Conservation (phyloP, 176 grass and related monocot species). For the Ananas comosus region DNA sequence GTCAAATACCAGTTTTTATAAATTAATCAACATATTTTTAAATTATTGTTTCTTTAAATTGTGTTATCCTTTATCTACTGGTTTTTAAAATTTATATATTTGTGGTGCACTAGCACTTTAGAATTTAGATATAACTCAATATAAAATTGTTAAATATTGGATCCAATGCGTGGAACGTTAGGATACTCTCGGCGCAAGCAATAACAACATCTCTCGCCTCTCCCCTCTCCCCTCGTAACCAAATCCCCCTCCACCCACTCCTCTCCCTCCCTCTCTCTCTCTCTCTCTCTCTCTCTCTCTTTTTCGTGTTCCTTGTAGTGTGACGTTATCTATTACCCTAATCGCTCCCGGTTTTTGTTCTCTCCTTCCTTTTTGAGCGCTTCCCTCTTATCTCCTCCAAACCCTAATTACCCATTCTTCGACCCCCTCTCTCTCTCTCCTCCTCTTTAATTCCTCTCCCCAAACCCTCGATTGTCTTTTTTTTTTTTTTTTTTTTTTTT, state of each 20-base stretch:
- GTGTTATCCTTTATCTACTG: too few species aligned
- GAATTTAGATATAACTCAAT: too few species aligned
- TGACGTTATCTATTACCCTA: too few species aligned
- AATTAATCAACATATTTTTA: too few species aligned
- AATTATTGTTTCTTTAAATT: too few species aligned
- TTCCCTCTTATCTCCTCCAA: neutral
- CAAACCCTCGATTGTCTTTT: neutral
- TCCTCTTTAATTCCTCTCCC: neutral
- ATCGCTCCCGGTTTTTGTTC: too few species aligned
- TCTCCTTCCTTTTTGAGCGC: neutral
- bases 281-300: neutral
- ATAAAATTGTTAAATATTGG: too few species aligned
- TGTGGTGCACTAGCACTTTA: too few species aligned
- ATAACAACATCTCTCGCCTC: neutral
- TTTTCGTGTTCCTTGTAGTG: neutral
- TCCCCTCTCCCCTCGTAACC: conserved; percentile 14
- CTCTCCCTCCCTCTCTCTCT: neutral
- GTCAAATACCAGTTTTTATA: too few species aligned
- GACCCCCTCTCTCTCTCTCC: conserved; percentile 5
- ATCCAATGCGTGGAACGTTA: too few species aligned
- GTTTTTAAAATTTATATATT: too few species aligned
- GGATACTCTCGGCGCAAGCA: too few species aligned
- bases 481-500: neutral
- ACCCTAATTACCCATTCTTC: conserved; percentile 5
- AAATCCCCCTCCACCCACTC: neutral